Evolutionary conservation across 2,329 filamentous ascomycete genomes (phyloP).

Genomic region (Atkinsonella hypoxylon): DNA sequence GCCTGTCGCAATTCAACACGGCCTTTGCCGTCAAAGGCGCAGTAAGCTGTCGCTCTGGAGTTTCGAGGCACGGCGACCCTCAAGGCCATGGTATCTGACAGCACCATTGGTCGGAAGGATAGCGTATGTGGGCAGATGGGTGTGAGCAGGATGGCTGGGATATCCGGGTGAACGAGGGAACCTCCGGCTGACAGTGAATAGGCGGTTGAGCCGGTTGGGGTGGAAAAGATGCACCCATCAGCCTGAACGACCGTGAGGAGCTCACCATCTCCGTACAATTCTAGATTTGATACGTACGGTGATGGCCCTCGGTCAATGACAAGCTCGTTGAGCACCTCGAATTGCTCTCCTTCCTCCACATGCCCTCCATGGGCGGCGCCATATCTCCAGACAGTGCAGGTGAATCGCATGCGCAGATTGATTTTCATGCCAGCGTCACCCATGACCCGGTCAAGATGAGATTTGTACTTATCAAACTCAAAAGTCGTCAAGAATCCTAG

Average conservation of each 20-base stretch:
- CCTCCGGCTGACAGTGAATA: conserved; percentile 95
- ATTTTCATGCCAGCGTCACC: conserved; percentile 92
- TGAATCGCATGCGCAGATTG: conserved; percentile 96
- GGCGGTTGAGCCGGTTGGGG: conserved; percentile 85
- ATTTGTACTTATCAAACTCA: conserved; percentile 77
- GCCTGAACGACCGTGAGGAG: conserved; percentile 92
- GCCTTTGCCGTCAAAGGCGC: conserved; percentile 94
- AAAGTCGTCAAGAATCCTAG: conserved; percentile 84
- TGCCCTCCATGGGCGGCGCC: conserved; percentile 44
- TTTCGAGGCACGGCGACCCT: conserved; percentile 76
- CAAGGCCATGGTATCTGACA: conserved; percentile 87
- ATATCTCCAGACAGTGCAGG: conserved; percentile 86
- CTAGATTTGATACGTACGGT: conserved; percentile 92
- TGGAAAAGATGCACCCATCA: conserved; percentile 95
- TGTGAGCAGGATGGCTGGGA: conserved; percentile 90
- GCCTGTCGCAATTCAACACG: conserved; percentile 86
- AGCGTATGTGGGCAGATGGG: conserved; percentile 96
- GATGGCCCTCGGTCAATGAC: conserved; percentile 96
- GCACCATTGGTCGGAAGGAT: conserved; percentile 94
- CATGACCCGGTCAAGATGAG: conserved; percentile 81
- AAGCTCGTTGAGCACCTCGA: conserved; percentile 95
- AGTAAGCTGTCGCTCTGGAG: conserved; percentile 88
- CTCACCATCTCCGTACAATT: conserved; percentile 91
- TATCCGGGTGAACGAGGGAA: conserved; percentile 90
- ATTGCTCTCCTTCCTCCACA: conserved; percentile 82